These are phyloP conservation scores for Ophiobolus disseminans DNA, from an alignment of 2,329 filamentous ascomycete genomes.

Conservation along the genomic window DNA sequence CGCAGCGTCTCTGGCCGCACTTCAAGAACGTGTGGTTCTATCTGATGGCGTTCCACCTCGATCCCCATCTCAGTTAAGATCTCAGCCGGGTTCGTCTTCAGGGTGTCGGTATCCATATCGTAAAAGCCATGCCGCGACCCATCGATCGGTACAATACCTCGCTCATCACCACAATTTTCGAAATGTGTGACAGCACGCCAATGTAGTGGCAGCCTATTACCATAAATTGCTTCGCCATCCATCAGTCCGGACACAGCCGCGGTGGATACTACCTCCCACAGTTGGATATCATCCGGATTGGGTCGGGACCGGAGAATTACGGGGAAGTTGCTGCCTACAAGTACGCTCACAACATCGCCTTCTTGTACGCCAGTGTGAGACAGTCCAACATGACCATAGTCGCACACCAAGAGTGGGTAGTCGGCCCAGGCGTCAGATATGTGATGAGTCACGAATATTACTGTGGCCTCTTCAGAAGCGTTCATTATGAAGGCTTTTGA, in stretches of 20 bases:
- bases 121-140: neutral
- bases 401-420: neutral
- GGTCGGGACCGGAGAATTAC: neutral
- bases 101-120: neutral
- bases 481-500: too few relatives aligned
- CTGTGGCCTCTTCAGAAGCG: too few relatives aligned
- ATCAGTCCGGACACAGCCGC: constrained; percentile 2
- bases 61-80: constrained; percentile 8
- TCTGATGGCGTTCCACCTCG: constrained; percentile 7
- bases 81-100: constrained; percentile 4
- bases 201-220: neutral
- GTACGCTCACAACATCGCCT: constrained; percentile 3
- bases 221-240: constrained; percentile 10
- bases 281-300: too few relatives aligned
- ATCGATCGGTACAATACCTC: too few relatives aligned
- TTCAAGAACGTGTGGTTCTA: constrained; percentile 2
- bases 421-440: too few relatives aligned
- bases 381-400: neutral
- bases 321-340: constrained; percentile 2
- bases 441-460: too few relatives aligned
- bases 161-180: too few relatives aligned
- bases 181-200: neutral
- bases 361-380: neutral
- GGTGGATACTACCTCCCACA: constrained; percentile 4
- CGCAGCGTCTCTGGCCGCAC: constrained; percentile 6